Base-by-base conservation (phyloP, 805 yeast genomes). In the Yamadazyma paraphyllophila region DNA sequence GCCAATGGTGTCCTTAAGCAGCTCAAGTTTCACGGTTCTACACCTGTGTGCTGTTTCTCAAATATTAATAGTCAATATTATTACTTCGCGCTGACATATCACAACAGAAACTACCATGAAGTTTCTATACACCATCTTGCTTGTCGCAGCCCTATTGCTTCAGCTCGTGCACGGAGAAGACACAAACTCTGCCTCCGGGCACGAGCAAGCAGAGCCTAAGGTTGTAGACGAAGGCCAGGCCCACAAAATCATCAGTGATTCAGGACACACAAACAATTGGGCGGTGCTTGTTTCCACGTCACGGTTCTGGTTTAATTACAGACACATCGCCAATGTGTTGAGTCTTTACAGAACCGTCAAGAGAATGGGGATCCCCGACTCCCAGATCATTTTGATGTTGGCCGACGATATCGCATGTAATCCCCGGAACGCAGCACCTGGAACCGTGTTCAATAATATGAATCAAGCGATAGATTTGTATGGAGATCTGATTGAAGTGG, bases 381-480 rank as follows among this genome's bases (percentile, higher is more conserved):
- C 97, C 2, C 98, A 94, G 61, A 94, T 94, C 61, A 91, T 94
- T 37, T 71, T 94, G 56, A 94, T 94, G 98, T 70, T 94, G 43
- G 86, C 97, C 37, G 99, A 94, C 66, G 99, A 94, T 63, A 86
- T 92, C 41, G 96, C 98, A 2, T 94, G 99, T 64, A 94, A 94
- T 62, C 90, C 99, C 3, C 74, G 99, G 53, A 94, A 94, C 63
- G 83, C 96, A 30, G 92, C 89, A 58, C 97, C 97, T 0, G 99
- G 97, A 1, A 85, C 96, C 3, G 96, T 94, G 6, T 94, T 85
- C 77, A 94, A 94, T 62, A 92, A 91, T 61, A 88, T 86, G 61
- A 96, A 90, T 63, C 85, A 96, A 59, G 94, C 85, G 9, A 76
- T 94, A 38, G 99, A 94, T 62, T 73, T 94, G 37, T 94, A 94